Conservation (phyloP, 2,329 filamentous ascomycete species). For the Fusarium sterilihyphosum region DNA sequence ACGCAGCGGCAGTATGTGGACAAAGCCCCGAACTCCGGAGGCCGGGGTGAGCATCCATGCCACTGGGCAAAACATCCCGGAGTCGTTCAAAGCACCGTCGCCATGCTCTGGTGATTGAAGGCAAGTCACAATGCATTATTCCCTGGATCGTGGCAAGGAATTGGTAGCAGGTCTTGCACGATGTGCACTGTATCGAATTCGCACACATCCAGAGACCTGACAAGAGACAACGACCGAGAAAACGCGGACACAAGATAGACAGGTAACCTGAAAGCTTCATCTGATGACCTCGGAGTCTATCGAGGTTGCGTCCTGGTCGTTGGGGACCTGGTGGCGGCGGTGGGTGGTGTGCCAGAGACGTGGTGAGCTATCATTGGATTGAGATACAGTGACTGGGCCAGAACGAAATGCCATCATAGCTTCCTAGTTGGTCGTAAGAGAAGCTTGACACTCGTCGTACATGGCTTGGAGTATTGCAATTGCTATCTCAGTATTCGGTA, state of each 20-base stretch:
- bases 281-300: constrained; percentile 33
- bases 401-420: constrained; percentile 33
- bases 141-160: background rate
- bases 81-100: constrained; percentile 24
- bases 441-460: constrained; percentile 33
- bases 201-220: background rate
- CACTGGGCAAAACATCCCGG: constrained; percentile 38
- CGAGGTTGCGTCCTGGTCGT: constrained; percentile 32
- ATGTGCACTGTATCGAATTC: constrained; percentile 4
- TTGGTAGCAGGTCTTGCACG: constrained; percentile 1
- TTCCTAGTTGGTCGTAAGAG: constrained; percentile 13
- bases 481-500: background rate
- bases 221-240: constrained; percentile 13
- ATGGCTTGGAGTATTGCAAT: constrained; percentile 16
- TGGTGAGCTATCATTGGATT: constrained; percentile 50
- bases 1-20: constrained; percentile 43
- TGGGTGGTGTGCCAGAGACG: constrained; percentile 49
- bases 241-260: background rate
- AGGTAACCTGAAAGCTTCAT: constrained; percentile 20
- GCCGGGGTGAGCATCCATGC: constrained; percentile 33
- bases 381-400: constrained; percentile 36
- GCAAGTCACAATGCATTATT: background rate
- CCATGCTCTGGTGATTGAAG: constrained; percentile 23
- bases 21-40: constrained; percentile 40
- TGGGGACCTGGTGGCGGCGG: constrained; percentile 39